Percentiles rank a stretch among this genome's conserved stretches.
Conservation (phyloP, 2,329 filamentous ascomycete species). For the Thielaviopsis musarum region DNA sequence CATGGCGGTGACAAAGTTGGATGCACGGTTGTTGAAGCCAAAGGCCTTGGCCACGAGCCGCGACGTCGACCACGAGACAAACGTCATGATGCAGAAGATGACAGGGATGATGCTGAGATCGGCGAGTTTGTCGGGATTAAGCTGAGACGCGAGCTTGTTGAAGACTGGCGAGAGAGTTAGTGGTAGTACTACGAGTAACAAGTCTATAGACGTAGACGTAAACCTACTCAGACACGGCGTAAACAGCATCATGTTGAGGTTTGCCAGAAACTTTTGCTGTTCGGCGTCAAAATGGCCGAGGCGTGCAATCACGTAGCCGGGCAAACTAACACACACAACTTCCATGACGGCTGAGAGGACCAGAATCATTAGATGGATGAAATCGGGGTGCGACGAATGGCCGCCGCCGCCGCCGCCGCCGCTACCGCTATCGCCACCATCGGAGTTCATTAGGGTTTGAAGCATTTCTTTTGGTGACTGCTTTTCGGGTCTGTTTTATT, state of each 20-base stretch:
- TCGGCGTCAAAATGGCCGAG: conserved; percentile 90
- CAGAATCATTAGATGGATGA: conserved; percentile 55
- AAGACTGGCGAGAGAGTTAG: conserved; percentile 42
- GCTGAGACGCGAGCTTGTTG: conserved; percentile 86
- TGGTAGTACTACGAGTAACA: conserved; percentile 13
- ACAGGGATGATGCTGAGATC: conserved; percentile 90
- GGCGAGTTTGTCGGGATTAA: conserved; percentile 75
- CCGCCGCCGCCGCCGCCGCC: neutral
- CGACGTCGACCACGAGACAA: conserved; percentile 70
- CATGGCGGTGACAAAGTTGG: conserved; percentile 96
- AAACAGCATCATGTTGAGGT: conserved; percentile 90
- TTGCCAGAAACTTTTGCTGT: conserved; percentile 90
- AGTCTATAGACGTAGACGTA: neutral
- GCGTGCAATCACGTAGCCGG: conserved; percentile 81
- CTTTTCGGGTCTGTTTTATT: neutral
- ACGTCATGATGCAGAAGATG: conserved; percentile 78
- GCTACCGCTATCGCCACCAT: neutral
- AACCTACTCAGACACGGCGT: conserved; percentile 83
- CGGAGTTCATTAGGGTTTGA: neutral
- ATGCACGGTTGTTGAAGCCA: conserved; percentile 65
- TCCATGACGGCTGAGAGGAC: conserved; percentile 92
- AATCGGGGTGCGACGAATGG: conserved; percentile 43
- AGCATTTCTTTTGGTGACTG: neutral
- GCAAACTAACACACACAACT: conserved; percentile 85
- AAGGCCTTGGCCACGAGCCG: conserved; percentile 55